Evolutionary conservation across 2,329 filamentous ascomycete species (phyloP), one percentile per base, ranked within the genome.

Genomic region (Chalaropsis ovoidea): DNA sequence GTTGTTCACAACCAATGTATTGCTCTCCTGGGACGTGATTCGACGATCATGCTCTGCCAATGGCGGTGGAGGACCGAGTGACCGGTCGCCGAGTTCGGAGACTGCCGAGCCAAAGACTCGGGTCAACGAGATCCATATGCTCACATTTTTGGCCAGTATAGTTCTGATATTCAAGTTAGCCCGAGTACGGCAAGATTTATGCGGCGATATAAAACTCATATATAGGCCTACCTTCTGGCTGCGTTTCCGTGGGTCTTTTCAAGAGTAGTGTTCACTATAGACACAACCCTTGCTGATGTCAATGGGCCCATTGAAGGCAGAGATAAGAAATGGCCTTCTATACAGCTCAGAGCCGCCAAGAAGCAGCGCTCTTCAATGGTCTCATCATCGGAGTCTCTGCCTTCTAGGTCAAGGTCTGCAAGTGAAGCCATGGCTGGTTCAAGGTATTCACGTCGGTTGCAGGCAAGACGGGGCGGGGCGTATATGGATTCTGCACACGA

Each of bases 281-380:
- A 78, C 68, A 77, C 80, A 61, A 85, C 80, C 69, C 79, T 81
- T 45, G 77, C 75, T 68, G 80, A 79, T 11, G 82, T 83, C 70
- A 78, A 78, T 19, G 79, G 77, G 1, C 84, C 83, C 75, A 86
- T 83, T 41, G 79, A 77, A 56, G 82, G 81, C 27, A 78, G 77
- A 68, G 80, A 77, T 67, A 79, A 81, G 71, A 83, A 85, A 74
- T 86, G 82, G 56, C 81, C 81, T 72, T 86, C 83, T 64, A 86
- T 78, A 70, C 81, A 82, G 71, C 85, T 80, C 71, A 87, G 77
- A 17, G 81, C 82, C 0, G 81, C 81, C 1, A 80, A 78, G 73
- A 87, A 86, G 72, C 78, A 81, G 67, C 84, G 78, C 75, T 87
- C 84, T 74, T 87, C 84, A 71, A 86, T 84, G 45, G 81, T 81